phyloP scores from a whole-genome alignment of 176 grass and related monocot species.

The Oryza longistaminata region DNA sequence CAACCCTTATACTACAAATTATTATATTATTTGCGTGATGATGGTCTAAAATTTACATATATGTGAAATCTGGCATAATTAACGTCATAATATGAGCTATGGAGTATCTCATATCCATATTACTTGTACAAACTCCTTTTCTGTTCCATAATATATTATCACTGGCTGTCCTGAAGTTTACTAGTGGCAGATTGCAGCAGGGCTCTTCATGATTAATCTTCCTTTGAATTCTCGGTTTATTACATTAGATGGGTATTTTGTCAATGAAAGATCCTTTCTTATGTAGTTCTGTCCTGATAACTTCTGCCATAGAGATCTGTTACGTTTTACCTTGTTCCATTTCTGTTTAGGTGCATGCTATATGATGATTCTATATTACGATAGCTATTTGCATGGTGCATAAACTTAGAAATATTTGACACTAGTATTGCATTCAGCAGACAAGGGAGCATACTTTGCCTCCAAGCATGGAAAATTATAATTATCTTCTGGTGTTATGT shows the following conservation, averaged over 20 bases:
- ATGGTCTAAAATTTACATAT: background rate
- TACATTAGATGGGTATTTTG: constrained; percentile 1
- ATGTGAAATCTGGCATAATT: background rate
- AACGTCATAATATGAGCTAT: background rate
- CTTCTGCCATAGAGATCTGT: background rate
- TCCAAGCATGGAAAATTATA: constrained; percentile 20
- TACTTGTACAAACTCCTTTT: background rate
- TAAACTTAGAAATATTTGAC: constrained; percentile 7
- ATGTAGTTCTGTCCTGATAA: background rate
- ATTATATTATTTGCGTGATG: background rate
- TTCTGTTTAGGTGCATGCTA: background rate
- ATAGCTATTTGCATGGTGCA: constrained; percentile 10
- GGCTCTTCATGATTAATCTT: constrained; percentile 7
- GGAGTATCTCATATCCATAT: background rate
- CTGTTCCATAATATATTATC: background rate
- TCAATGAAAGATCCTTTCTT: constrained; percentile 8
- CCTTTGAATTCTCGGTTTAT: background rate
- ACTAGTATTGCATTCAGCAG: constrained; percentile 12
- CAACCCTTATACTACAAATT: background rate
- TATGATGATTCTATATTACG: background rate
- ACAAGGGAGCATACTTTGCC: constrained; percentile 19
- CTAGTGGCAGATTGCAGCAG: background rate
- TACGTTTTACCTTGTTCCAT: background rate
- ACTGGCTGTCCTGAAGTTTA: constrained; percentile 21
- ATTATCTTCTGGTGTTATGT: constrained; percentile 35